Evolutionary conservation across 2,329 filamentous ascomycete genomes (phyloP), one percentile per base, ranked within the genome.

Genomic region (Colletotrichum acutatum): DNA sequence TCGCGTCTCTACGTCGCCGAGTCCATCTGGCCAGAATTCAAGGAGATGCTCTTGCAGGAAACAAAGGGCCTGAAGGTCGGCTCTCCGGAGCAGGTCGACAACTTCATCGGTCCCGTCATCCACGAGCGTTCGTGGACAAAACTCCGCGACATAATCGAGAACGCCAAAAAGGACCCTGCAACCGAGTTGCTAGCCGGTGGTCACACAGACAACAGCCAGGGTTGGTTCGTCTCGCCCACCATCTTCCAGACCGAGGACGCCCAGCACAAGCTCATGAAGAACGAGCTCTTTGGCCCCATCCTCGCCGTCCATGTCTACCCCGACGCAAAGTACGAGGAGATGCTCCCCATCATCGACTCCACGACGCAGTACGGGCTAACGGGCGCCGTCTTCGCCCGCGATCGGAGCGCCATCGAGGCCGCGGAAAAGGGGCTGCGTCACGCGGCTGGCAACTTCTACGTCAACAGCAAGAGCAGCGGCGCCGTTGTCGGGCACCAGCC

Each of bases 51-150:
- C 4, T 86, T 91, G 14, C 82, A 87, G n/a, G 93, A 96, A 83
- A 92, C 91, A 8, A 85, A 91, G 78, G 88, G 89, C 72, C 88
- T 97, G 63, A 92, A 91, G 77, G 86, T 95, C 64, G 95, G 95
- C 68, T 86, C 88, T 68, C 92, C 94, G 1, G 85, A 82, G 58
- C 89, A 94, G 57, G 92, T 93, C 79, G 86, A 88, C 77, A 94
- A 95, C 86, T 97, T 97, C 86, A 91, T 95, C 78, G 94, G 94
- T 11, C 95, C 95, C 26, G 94, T 97, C 71, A 97, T 97, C 82
- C 94, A 97, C 85, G 88, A 91, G 76, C 89, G 86, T 11, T 93
- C 93, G 12, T 97, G 97, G 88, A 90, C 94, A 82, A 96, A 95
- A 83, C 89, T 97, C 3, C 88, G 90, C 0, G 87, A 88, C 24